Conservation (phyloP, 768 basidiomycete species). For the Symmetrospora coprosmae region DNA sequence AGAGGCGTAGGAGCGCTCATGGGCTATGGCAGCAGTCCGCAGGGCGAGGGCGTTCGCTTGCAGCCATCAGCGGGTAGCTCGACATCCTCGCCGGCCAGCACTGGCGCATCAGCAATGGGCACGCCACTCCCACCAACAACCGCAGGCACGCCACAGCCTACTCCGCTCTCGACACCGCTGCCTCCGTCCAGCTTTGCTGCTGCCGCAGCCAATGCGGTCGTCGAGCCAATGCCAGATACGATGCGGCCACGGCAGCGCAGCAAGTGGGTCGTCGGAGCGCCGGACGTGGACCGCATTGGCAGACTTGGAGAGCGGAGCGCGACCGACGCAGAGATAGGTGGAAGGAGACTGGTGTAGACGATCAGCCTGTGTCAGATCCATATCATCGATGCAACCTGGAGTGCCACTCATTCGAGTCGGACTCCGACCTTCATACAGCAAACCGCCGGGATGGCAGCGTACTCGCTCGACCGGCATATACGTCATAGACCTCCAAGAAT, state of each 20-base stretch:
- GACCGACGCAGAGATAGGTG: not conserved
- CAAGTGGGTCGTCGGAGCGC: conserved; percentile 5
- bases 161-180: no score
- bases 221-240: not conserved
- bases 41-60: not conserved
- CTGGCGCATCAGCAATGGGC: not conserved
- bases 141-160: no score
- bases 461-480: no score
- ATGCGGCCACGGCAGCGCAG: not conserved
- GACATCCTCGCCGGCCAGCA: not conserved
- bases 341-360: conserved; percentile 5
- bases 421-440: no score
- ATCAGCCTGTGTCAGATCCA: not conserved
- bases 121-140: conserved; percentile 2
- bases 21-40: conserved; percentile 14
- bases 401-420: no score
- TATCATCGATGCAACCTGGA: no score
- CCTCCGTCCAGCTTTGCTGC: not conserved
- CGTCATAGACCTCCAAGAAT: no score
- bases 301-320: not conserved
- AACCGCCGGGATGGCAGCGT: no score
- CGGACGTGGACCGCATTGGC: conserved; percentile 13
- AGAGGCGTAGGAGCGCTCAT: conserved; percentile 17
- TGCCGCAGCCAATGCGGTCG: not conserved
- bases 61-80: not conserved